Base-by-base conservation (phyloP, 2,329 filamentous ascomycete species). In the Pseudogymnoascus sp. region DNA sequence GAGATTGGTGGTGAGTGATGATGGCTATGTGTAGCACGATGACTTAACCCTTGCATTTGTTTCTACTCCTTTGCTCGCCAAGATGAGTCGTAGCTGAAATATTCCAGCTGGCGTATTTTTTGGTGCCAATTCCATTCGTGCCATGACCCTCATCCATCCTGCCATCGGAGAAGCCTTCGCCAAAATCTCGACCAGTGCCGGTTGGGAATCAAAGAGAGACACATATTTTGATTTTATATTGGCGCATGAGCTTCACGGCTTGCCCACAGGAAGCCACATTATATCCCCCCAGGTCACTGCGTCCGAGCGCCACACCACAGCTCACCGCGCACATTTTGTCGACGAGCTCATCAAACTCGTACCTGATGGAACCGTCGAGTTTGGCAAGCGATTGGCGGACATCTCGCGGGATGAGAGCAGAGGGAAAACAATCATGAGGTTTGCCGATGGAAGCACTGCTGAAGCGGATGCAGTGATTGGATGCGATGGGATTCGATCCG, bases 401-500 rank as follows among this genome's bases (percentile, higher is more conserved):
- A 64, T 69, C 56, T 65, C 65, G 21, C 66, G 68, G 11, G 63
- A 66, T n/a, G 56, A 66, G 8, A 61, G 62, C 11, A 16, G 43
- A 28, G 23, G 43, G 43, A 64, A 62, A 43, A 53, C 66, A 2
- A 34, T 31, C 3, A 59, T 79, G 62, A 66, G 67, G 1, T 80
- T 82, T 64, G 67, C 69, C 1, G 79, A 82, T 68, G 78, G 78
- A 2, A 76, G 72, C 0, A 69, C 66, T 0, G 77, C 73, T 0
- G 66, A 72, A 12, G 76, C 79, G 42, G 74, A 74, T 64, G 75
- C 76, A 1, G 79, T 83, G 0, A 75, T 87, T 56, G 84, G 82
- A 11, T 85, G 82, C 68, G 85, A 88, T 71, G 86, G 85, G 0
- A 85, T 88, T 70, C 82, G 82, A 69, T 84, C 82, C 0, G 75